Evolutionary conservation across 192 early-diverging fungal genomes (phyloP).

Genomic region (Coemansia sp.): DNA sequence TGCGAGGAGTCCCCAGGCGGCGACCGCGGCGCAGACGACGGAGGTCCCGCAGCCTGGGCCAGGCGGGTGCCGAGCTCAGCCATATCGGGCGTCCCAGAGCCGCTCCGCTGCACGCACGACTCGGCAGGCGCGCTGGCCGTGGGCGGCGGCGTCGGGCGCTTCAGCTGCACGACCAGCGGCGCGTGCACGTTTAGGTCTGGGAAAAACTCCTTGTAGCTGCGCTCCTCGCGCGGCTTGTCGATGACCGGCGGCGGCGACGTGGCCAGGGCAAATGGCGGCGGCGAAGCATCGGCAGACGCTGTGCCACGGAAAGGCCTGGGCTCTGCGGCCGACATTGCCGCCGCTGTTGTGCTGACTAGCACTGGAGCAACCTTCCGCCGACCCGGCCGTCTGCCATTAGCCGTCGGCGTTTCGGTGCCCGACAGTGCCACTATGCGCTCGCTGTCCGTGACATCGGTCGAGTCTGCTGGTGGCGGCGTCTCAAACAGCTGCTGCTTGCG

Average conservation of each 20-base stretch:
- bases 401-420: neutral
- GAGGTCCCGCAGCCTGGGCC: neutral
- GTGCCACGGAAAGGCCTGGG: too few relatives aligned
- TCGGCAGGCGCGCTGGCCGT: neutral
- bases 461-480: neutral
- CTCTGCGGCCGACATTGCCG: neutral
- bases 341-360: constrained; percentile 12
- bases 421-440: neutral
- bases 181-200: constrained; percentile 67
- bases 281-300: neutral
- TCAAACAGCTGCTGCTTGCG: constrained; percentile 8
- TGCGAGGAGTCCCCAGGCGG: neutral
- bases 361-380: constrained; percentile 20
- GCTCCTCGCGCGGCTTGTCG: constrained; percentile 80
- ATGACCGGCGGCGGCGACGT: constrained; percentile 23
- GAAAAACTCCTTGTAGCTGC: constrained; percentile 74
- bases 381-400: neutral
- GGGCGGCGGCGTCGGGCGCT: neutral
- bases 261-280: constrained; percentile 5
- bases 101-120: too few relatives aligned
- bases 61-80: neutral
- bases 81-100: neutral
- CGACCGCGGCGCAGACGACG: neutral
- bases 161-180: constrained; percentile 25
- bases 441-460: neutral